These are phyloP conservation scores for Bullera alba DNA, from an alignment of 768 basidiomycete genomes.

Conservation along the genomic window DNA sequence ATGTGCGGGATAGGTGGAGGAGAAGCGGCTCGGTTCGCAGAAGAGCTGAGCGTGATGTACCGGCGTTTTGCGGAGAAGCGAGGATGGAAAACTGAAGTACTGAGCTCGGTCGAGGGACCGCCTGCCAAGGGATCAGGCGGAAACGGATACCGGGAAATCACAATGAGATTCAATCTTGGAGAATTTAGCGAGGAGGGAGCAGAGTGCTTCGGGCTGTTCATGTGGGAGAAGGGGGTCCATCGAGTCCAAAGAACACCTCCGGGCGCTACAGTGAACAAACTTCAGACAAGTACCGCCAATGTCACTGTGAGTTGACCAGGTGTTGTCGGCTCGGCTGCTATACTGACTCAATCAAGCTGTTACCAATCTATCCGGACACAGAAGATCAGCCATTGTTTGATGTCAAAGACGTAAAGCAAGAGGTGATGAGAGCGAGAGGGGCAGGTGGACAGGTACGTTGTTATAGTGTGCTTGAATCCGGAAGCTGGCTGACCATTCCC, in stretches of 20 bases:
- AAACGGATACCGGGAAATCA: conserved; percentile 44
- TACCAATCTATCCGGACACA: conserved; percentile 59
- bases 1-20: conserved; percentile 90
- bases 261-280: conserved; percentile 77
- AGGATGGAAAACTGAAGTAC: conserved; percentile 56
- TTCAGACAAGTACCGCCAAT: conserved; percentile 86
- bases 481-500: neutral
- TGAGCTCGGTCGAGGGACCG: conserved; percentile 28
- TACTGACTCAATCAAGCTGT: conserved; percentile 58
- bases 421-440: conserved; percentile 94
- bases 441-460: conserved; percentile 81
- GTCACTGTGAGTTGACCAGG: conserved; percentile 59
- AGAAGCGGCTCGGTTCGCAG: conserved; percentile 75
- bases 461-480: neutral
- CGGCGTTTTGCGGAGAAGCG: conserved; percentile 55
- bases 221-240: conserved; percentile 94
- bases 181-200: conserved; percentile 65
- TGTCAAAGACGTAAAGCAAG: conserved; percentile 71
- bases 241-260: conserved; percentile 88
- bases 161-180: conserved; percentile 48
- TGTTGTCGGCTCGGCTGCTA: neutral
- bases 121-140: conserved; percentile 14
- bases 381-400: conserved; percentile 67
- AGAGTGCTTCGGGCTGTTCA: conserved; percentile 46
- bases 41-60: conserved; percentile 76